Base-by-base conservation (phyloP, 1,284 basidiomycete genomes). In the Abortiporus biennis region DNA sequence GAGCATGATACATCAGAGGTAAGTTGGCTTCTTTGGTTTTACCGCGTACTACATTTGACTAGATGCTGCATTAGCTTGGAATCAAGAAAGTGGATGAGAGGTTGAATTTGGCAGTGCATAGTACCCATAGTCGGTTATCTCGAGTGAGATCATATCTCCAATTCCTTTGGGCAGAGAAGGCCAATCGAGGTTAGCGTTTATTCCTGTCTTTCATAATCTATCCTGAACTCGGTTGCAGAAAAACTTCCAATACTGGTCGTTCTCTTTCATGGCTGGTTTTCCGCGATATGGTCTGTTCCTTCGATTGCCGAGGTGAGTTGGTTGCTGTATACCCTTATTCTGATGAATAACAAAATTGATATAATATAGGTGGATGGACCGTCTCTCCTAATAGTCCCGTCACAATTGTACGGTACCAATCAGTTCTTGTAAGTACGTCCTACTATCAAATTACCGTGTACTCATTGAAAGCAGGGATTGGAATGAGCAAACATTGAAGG, bases 61-160 rank as follows among this genome's bases (percentile, higher is more conserved):
- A n/a, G n/a, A n/a, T n/a, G n/a, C n/a, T n/a, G n/a, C n/a, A n/a
- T n/a, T n/a, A n/a, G n/a, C n/a, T n/a, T n/a, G n/a, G n/a, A n/a
- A n/a, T n/a, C n/a, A n/a, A n/a, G n/a, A n/a, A n/a, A n/a, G n/a
- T n/a, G n/a, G n/a, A n/a, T n/a, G n/a, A n/a, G n/a, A n/a, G n/a
- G n/a, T 77, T 32, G 53, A 58, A 11, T 36, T 65, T 6, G 64
- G 64, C 3, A 62, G 64, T 22, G 54, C 61, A 1, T 55, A 62
- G n/a, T 38, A 54, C 54, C 9, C 38, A 48, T 11, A 57, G 56
- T 12, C 58, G 69, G 12, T 53, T 82, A 21, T 48, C 58, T 23
- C 69, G 69, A 36, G 53, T 80, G 29, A 58, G 72, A 11, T 56
- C 68, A 2, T 80, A 80, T 52, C 75, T 76, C 47, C 77, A 80